Evolutionary conservation across 495 filamentous ascomycete genomes (phyloP), one percentile per base, ranked within the genome.

Genomic region (Amorphotheca resinae): DNA sequence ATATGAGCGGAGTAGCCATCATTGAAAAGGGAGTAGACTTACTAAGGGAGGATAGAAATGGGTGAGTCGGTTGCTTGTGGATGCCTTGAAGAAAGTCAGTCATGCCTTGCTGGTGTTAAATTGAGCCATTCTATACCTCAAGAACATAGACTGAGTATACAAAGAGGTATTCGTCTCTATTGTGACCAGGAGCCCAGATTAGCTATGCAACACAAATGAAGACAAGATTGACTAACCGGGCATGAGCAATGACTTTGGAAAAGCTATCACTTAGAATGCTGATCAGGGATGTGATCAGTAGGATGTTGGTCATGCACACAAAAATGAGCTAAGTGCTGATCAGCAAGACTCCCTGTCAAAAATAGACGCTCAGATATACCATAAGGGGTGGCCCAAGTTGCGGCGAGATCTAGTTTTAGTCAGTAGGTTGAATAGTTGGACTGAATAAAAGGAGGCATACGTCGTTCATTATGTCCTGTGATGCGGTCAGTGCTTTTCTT

Each of bases 221-320:
- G n/a, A n/a, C 18, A 18, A 6, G 15, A 21, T 37, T 15, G 31
- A 37, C 34, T 5, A 20, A 37, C 34, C 34, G 14, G 9, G 71
- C 68, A 49, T 74, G 66, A 7, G 59, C 61, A 66, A 80, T 66
- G 58, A 95, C 86, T 57, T 83, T 84, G 31, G 79, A 83, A 51
- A 95, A 76, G 56, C 78, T 86, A 67, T 93, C 88, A 51, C 83
- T 89, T 49, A 95, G 76, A 62, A 95, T 76, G 69, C 83, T 87
- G 42, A 95, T 91, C 44, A 94, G 67, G 12, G 84, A 89, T 30
- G 88, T 91, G 50, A 93, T 80, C n/a, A 95, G 69, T 11, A 95
- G 70, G 42, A 94, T 86, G 50, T 89, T 93, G 48, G 84, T 93
- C 59, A 95, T 69, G 23, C 72, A 82, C 22, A 95, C 74, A 55